Base-by-base conservation (phyloP, 768 basidiomycete genomes). In the Kondoa malvinella region DNA sequence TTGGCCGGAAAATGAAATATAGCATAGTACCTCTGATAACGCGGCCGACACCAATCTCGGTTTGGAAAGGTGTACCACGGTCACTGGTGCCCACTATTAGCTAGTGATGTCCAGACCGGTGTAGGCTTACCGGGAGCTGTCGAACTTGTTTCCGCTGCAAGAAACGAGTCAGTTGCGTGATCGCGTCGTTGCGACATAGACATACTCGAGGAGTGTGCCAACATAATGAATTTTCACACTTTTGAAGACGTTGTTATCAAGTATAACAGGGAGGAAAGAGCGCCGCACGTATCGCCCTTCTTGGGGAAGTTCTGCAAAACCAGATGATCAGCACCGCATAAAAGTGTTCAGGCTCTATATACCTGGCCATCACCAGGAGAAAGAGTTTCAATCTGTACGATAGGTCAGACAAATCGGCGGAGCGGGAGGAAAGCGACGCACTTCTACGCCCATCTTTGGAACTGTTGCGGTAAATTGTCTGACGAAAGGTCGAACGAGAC, bases 271-370 rank as follows among this genome's bases (percentile, higher is more conserved):
- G 65, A 62, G 29, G 30, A 21, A 63, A 21, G 2, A 31, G 16
- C 21, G 27, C 15, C 34, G n/a, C 1, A 70, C 68, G 66, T 69
- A 57, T 73, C 87, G 70, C 87, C 86, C 71, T 72, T 76, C 79
- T 83, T 82, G 64, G 90, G 89, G 79, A 81, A 89, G 72, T 68
- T 73, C 61, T 70, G 69, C 68, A 82, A 82, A 78, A 90, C 86
- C n/a, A n/a, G 57, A 88, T 89, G 30, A 25, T 14, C 50, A 14
- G 50, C 50, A 56, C 32, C n/a, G 14, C 64, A 1, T 27, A 16
- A 1, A 4, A 57, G 31, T n/a, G n/a, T n/a, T n/a, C n/a, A n/a
- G n/a, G n/a, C n/a, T n/a, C n/a, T n/a, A n/a, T n/a, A n/a, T n/a
- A n/a, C n/a, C 40, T 50, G 8, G 40, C 40, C 40, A 50, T 50